Evolutionary conservation across 2,329 filamentous ascomycete genomes (phyloP), one percentile per base, ranked within the genome.

Genomic region (Monascus ruber): DNA sequence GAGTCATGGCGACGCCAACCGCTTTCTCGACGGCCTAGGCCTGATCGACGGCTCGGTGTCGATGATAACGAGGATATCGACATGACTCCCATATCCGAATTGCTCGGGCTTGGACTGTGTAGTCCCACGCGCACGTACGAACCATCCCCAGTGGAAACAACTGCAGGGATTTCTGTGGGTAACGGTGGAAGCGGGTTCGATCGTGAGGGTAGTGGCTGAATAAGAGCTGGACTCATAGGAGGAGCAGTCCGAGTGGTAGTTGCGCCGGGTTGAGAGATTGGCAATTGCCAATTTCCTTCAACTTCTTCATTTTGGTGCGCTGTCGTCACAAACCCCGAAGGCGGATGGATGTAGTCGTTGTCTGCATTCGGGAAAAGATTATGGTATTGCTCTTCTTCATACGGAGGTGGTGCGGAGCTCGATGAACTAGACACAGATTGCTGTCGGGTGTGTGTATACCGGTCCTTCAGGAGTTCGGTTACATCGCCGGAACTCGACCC

Each of bases 111-210:
- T n/a, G 26, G 37, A 31, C 36, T 34, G 9, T 33, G 43, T 5
- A 45, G 37, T 24, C 43, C 41, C 10, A 43, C 35, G 4, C 38
- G 44, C 32, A 34, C 26, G 26, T 37, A 33, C 7, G 38, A 24
- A 35, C 42, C 32, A 24, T 40, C 31, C 10, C 33, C 34, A 9
- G 26, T 31, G 24, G 27, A 24, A 9, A 42, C 24, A 24, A 43
- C 37, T 9, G 44, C 38, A 26, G 54, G 46, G 2, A 46, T 43
- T 36, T 58, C 53, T 27, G 59, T 54, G 3, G 56, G 58, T 10
- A 60, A 41, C 4, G 55, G 54, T 2, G 58, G 56, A 1, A 62
- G 49, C 2, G 56, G 58, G 34, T 58, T 59, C 25, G 54, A 45
- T 34, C 46, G 45, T n/a, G 48, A 46, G 26, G 55, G 53, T 24